These are phyloP conservation scores for Amaranthus cruentus DNA, from an alignment of 148 eudicot species.

Conservation along the genomic window DNA sequence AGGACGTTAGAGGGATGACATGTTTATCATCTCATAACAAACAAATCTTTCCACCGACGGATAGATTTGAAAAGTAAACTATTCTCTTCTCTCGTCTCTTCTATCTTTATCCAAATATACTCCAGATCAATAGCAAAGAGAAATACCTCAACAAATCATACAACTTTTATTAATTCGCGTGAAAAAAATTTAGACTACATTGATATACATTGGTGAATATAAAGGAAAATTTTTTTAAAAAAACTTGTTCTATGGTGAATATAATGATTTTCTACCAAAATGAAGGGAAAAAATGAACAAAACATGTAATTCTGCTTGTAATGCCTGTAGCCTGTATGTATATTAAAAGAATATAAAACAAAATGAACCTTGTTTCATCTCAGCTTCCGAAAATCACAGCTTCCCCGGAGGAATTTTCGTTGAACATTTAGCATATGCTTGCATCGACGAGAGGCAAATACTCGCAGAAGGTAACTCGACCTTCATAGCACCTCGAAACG, in stretches of 20 bases:
- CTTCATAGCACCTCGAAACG: neutral
- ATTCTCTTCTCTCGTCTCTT: too few relatives aligned
- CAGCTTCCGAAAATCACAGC: conserved; percentile 22
- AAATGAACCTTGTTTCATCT: neutral
- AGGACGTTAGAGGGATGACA: too few relatives aligned
- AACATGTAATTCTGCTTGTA: conserved; percentile 3
- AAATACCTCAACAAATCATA: conserved; percentile 12
- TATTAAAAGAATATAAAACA: neutral
- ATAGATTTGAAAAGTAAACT: too few relatives aligned
- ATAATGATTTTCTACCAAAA: conserved; percentile 18
- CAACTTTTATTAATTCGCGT: conserved; percentile 16
- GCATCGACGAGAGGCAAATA: conserved; percentile 3
- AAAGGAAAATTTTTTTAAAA: too few relatives aligned
- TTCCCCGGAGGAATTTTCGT: conserved; percentile 4
- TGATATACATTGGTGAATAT: conserved; percentile 20
- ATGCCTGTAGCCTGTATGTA: conserved; percentile 6
- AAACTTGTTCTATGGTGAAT: conserved; percentile 9
- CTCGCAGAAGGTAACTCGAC: conserved; percentile 6
- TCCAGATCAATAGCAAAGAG: neutral
- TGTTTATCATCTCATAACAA: too few relatives aligned
- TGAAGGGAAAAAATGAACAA: neutral
- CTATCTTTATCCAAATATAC: too few relatives aligned
- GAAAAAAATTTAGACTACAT: conserved; percentile 14
- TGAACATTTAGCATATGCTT: conserved; percentile 1
- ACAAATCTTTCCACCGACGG: too few relatives aligned